Evolutionary conservation across 179 eudicot species (phyloP).

Genomic region (Actinidia chinensis): DNA sequence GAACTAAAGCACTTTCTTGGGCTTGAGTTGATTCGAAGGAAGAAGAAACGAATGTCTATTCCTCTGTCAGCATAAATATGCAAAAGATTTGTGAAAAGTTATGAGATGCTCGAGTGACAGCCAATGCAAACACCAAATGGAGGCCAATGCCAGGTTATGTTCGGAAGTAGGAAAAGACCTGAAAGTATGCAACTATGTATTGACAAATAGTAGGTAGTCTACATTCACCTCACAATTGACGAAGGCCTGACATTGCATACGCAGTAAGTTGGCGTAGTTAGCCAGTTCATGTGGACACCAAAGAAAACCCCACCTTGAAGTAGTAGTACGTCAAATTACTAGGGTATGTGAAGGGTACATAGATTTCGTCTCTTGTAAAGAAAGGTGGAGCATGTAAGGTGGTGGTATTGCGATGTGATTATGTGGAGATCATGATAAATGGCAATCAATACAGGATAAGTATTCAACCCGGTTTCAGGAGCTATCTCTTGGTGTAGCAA

Average conservation of each 20-base stretch:
- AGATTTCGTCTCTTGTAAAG: not conserved
- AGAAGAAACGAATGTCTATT: not conserved
- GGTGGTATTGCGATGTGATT: not conserved
- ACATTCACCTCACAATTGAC: conserved; percentile 9
- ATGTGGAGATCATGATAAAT: no score
- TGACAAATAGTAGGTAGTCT: conserved; percentile 20
- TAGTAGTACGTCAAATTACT: no score
- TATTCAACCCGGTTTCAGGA: no score
- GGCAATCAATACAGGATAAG: no score
- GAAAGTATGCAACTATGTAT: conserved; percentile 16
- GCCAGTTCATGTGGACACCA: no score
- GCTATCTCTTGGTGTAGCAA: no score
- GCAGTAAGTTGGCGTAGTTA: no score
- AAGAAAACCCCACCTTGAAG: not conserved
- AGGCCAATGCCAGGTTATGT: not conserved
- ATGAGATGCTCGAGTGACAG: not conserved
- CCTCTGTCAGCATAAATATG: not conserved
- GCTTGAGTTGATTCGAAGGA: not conserved
- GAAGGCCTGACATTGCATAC: no score
- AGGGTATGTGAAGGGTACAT: not conserved
- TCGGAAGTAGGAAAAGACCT: conserved; percentile 2
- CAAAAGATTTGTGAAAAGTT: conserved; percentile 7
- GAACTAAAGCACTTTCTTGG: no score
- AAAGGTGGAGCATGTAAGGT: not conserved
- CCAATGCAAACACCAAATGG: no score